A percentile compares a stretch with the other conserved stretches of the same genome.
Conservation (phyloP, 495 filamentous ascomycete genomes). For the Xylaria bambusicola region DNA sequence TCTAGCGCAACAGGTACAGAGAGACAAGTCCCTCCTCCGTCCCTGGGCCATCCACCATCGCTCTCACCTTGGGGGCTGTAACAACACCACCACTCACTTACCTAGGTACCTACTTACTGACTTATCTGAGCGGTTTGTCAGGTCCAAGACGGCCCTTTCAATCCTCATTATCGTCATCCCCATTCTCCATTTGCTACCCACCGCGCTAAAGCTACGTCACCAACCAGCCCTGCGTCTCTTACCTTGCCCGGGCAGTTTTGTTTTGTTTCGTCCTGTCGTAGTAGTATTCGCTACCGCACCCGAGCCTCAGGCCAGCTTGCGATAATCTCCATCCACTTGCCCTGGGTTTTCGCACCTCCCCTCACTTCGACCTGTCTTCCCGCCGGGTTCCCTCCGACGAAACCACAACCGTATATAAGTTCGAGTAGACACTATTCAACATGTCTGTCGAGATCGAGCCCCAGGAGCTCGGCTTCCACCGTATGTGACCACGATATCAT, state of each 20-base stretch:
- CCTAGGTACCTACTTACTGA: no score
- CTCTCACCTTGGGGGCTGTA: no score
- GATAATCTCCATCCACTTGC: slow-evolving; percentile 4
- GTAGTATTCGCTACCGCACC: no score
- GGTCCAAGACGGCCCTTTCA: neutral
- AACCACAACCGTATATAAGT: slow-evolving; percentile 10
- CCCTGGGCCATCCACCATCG: no score
- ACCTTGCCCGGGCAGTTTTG: neutral
- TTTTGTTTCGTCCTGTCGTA: no score
- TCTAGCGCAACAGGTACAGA: no score
- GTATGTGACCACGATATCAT: slow-evolving; percentile 54
- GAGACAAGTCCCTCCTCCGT: no score
- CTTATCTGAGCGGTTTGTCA: slow-evolving; percentile 4
- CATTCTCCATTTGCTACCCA: neutral
- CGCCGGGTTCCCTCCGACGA: neutral
- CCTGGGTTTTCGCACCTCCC: neutral
- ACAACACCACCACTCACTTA: slow-evolving; percentile 12
- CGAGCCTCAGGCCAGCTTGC: slow-evolving; percentile 6
- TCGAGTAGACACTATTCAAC: slow-evolving; percentile 30
- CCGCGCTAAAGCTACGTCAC: neutral
- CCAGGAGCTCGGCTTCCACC: slow-evolving; percentile 86
- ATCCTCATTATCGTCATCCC: slow-evolving; percentile 4
- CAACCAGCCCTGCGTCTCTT: neutral
- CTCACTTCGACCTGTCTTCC: neutral
- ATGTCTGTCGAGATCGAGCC: slow-evolving; percentile 97